phyloP scores from a whole-genome alignment of 2,329 filamentous ascomycete species.

The Fusarium sp. region DNA sequence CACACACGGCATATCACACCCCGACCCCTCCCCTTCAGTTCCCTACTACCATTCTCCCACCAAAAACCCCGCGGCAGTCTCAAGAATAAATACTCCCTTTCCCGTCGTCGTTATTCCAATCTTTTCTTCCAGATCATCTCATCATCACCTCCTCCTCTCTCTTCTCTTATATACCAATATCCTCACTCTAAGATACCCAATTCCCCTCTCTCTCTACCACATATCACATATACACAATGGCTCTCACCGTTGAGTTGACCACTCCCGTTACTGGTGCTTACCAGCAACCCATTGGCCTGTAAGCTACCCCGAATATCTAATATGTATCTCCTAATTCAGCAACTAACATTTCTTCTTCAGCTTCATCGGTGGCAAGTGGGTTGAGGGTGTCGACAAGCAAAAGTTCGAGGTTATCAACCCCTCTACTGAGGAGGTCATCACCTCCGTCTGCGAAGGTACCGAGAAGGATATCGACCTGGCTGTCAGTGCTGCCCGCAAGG shows the following conservation, averaged over 20 bases:
- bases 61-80: constrained; percentile 45
- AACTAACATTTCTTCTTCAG: constrained; percentile 58
- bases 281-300: constrained; percentile 73
- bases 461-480: constrained; percentile 89
- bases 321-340: not conserved
- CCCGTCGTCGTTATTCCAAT: constrained; percentile 33
- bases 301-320: constrained; percentile 51
- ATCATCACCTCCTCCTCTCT: constrained; percentile 30
- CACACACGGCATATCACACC: constrained; percentile 19
- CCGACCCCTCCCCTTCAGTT: constrained; percentile 24
- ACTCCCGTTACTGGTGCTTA: constrained; percentile 74
- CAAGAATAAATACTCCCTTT: constrained; percentile 48
- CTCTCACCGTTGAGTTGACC: constrained; percentile 71
- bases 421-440: constrained; percentile 85
- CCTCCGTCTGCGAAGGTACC: constrained; percentile 84
- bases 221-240: constrained; percentile 43
- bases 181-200: constrained; percentile 45
- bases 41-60: constrained; percentile 33
- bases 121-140: constrained; percentile 46
- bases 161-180: constrained; percentile 31
- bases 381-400: constrained; percentile 83
- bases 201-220: constrained; percentile 16
- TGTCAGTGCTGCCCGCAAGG: constrained; percentile 86
- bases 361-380: constrained; percentile 95
- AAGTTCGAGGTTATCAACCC: constrained; percentile 95